phyloP scores from a whole-genome alignment of 257 asterid species.

The Plantago ovata region DNA sequence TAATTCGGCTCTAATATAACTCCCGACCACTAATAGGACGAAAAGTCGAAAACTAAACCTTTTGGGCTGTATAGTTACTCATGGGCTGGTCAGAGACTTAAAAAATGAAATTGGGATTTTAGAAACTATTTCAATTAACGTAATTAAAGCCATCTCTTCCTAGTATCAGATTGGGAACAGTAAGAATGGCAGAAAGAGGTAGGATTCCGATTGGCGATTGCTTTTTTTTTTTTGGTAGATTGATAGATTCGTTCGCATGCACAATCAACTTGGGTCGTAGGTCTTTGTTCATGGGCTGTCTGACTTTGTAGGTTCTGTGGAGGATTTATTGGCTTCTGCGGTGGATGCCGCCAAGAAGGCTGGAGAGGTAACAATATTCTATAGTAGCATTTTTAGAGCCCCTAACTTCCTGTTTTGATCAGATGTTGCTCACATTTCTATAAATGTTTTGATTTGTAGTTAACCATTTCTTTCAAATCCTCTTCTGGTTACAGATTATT shows the following conservation, averaged over 20 bases:
- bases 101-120: no score
- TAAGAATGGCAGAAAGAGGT: conserved; percentile 4
- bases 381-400: neutral
- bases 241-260: neutral
- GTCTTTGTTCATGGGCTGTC: no score
- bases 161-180: no score
- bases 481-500: conserved; percentile 44
- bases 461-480: neutral
- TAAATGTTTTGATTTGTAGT: conserved; percentile 13
- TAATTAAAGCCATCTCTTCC: no score
- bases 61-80: no score
- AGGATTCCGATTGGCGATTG: neutral
- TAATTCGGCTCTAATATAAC: no score
- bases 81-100: no score
- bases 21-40: no score
- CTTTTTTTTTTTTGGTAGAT: no score
- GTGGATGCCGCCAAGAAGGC: conserved; percentile 71
- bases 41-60: no score
- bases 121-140: no score
- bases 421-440: conserved; percentile 5
- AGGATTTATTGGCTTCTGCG: conserved; percentile 57
- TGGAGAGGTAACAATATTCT: conserved; percentile 51
- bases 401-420: neutral
- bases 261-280: no score
- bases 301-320: conserved; percentile 46